Evolutionary conservation across 2,329 filamentous ascomycete species (phyloP), one percentile per base, ranked within the genome.

Genomic region (Cladophialophora psammophila): DNA sequence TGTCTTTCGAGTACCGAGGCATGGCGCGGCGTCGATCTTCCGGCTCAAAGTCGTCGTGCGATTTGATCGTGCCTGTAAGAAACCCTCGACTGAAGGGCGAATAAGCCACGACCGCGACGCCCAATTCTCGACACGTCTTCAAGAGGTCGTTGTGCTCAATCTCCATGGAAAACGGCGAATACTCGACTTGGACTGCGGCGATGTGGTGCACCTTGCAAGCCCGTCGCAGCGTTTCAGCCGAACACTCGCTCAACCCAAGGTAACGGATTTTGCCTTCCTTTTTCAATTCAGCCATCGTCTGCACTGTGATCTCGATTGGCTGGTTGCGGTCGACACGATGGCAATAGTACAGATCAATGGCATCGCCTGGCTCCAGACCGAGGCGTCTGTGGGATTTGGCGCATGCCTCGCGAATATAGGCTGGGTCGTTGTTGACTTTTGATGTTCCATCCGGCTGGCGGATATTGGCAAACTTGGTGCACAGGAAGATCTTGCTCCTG

Each of bases 61-160:
- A 82, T 71, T 85, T 79, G 31, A 69, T 59, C 60, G 82, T 75
- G 4, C 84, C 84, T 0, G 83, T 82, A 48, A 87, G 72, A 70
- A 87, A 84, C 0, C 87, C 87, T 9, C 83, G 79, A 18, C 86
- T 85, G 1, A 90, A 80, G 2, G 87, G 87, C 48, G 84, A 86
- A 78, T 89, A 89, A 2, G 84, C 84, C 3, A 88, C 76, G 35
- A 89, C 78, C 0, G 86, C 85, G 61, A 89, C 88, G n/a, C 80
- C 78, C 1, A 87, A 77, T 74, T 88, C 84, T 1, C 80, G 82
- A 68, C 87, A 89, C 1, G 84, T 80, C 61, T 80, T 73, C 2
- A 85, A 84, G 1, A 89, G 81, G 15, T 83, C 87, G 67, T 90
- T 88, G 9, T 84, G 76, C 5, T 88, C 76, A 42, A 87, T 84